Base-by-base conservation (phyloP, 495 filamentous ascomycete species). In the Hyaloscypha variabilis region DNA sequence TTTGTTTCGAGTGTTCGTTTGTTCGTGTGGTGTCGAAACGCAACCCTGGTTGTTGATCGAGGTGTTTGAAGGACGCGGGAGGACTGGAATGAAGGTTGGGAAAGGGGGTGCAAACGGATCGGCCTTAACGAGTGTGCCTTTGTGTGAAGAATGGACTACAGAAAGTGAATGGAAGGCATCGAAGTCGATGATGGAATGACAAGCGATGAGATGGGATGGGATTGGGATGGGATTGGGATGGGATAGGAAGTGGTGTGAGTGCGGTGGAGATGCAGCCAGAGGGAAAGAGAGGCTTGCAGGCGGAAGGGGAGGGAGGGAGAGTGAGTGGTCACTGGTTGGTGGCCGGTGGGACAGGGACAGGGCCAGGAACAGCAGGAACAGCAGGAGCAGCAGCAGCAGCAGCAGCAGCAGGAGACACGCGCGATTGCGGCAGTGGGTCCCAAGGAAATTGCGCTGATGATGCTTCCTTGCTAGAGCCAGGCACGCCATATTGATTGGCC, bases 101-200 rank as follows among this genome's bases (percentile, higher is more conserved):
- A 25, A 26, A 61, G 30, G 25, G 31, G 58, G 39, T 21, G 39
- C 19, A 54, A n/a, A 36, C n/a, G 51, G 24, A 49, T 57, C 68
- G 70, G 67, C 64, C 70, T 63, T 72, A 72, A 69, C 70, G 70
- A 72, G 55, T 69, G 70, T 67, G 67, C 70, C 70, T 67, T 21
- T 30, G 13, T n/a, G 29, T 51, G 36, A 39, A 53, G 50, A 52
- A 50, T 29, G 52, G 52, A 25, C 54, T 52, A 59, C 17, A 31
- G 34, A 23, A 57, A 65, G 58, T 51, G 62, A 62, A 58, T 49
- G 59, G 42, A 56, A 64, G 34, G 54, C 55, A 64, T 68, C 55
- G 61, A 68, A 30, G 25, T 49, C 55, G 64, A 60, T 60, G 66
- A 64, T 58, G 10, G n/a, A 59, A 26, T 39, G 57, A 46, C 34